Base-by-base conservation (phyloP, 306 rosid species). In the Delonix regia region DNA sequence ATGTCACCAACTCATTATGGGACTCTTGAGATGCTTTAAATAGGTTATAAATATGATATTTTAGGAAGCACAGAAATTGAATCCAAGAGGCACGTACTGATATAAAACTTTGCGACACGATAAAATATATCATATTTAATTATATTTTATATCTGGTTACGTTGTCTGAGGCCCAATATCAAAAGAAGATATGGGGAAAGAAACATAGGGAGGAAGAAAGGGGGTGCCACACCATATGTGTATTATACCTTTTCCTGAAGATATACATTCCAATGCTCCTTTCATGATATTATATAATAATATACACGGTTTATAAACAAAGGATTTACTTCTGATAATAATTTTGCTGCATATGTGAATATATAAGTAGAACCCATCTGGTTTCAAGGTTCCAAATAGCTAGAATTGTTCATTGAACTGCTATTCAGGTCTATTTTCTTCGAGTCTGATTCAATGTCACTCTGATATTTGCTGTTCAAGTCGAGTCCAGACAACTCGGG, bases 391-490 rank as follows among this genome's bases (percentile, higher is more conserved):
- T 75, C 84, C 74, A 80, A 73, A 39, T 69, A 62, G 69, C 71
- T 79, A 74, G 78, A 85, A 77, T 71, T 79, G 57, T 44, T 56
- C 62, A 25, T 56, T 68, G 71, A 56, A 57, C 77, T 85, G 82
- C 85, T 75, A 74, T 93, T 90, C 83, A 93, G 85, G 85, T 93
- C 91, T 65, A 93, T 80, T 63, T 8, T 36, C 82, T 85, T 86
- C 69, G 90, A 74, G 80, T 77, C 81, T 10, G 87, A 79, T 69
- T 87, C 90, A 68, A 77, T 80, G 83, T 87, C 97, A 82, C 75
- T 82, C 76, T 87, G 87, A 80, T 85, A 91, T 53, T 89, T 79
- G 18, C 77, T 81, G 77, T 93, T 93, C 92, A 95, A 86, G 81
- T 95, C 98, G 22, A 93, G 74, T 48, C 62, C 84, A 59, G 78